Percentiles rank a stretch among this genome's conserved stretches.
phyloP scores from a whole-genome alignment of 345 rosid genomes.

The Eucalyptus marginata region DNA sequence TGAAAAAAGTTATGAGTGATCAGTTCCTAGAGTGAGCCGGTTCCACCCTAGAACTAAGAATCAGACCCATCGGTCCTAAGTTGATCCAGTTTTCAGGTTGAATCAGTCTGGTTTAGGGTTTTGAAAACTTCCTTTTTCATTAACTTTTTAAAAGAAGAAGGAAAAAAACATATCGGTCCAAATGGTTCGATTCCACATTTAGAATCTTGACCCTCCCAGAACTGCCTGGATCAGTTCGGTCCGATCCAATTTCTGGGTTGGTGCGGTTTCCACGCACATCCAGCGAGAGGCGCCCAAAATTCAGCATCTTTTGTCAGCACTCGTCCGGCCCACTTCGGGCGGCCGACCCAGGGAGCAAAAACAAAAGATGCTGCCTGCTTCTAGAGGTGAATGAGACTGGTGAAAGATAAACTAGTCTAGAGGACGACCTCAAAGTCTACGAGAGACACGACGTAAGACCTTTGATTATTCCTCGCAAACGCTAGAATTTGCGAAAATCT shows the following conservation, averaged over 20 bases:
- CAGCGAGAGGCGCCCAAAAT: background rate
- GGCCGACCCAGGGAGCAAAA: background rate
- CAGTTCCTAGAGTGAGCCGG: background rate
- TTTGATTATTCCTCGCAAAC: background rate
- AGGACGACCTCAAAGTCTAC: background rate
- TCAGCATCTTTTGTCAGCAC: background rate
- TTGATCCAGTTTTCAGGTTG: background rate
- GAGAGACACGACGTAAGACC: background rate
- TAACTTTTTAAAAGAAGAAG: background rate
- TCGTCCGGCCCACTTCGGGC: background rate
- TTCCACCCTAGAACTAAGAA: background rate
- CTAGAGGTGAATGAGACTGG: background rate
- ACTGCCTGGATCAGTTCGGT: background rate
- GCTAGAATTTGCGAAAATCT: background rate
- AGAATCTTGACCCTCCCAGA: fast-evolving
- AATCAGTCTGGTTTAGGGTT: background rate
- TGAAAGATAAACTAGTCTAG: background rate
- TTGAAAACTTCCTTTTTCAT: too few species aligned
- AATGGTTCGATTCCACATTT: too few species aligned
- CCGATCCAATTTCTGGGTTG: background rate
- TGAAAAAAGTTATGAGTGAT: background rate
- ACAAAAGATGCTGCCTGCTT: background rate
- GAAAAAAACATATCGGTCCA: too few species aligned
- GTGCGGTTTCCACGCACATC: background rate
- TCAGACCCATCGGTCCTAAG: too few species aligned